phyloP scores from a whole-genome alignment of 176 grass and related monocot species.

The Ampelocalamus luodianensis region DNA sequence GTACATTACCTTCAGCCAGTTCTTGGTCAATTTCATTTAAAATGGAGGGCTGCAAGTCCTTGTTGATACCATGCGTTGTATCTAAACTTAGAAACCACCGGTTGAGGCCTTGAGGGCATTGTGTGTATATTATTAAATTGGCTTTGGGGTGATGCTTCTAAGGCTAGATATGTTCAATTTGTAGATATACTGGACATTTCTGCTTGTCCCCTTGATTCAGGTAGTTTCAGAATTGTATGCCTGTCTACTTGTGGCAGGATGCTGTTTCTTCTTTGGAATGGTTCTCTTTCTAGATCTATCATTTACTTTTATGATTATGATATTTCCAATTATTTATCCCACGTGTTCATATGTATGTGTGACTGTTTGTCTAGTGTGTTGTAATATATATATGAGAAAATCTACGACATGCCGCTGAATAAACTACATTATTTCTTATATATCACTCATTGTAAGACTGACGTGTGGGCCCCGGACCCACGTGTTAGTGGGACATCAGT shows the following conservation, averaged over 20 bases:
- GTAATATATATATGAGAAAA: not conserved
- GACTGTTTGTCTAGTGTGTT: not conserved
- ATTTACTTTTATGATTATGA: not conserved
- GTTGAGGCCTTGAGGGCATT: not conserved
- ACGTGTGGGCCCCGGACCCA: too few species aligned
- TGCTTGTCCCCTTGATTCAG: not conserved
- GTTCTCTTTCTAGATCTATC: slow-evolving; percentile 15
- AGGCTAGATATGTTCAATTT: slow-evolving; percentile 17
- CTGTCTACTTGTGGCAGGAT: slow-evolving; percentile 20
- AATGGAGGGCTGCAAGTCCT: not conserved
- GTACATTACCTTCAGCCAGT: not conserved
- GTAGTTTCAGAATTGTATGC: slow-evolving; percentile 24
- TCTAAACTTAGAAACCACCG: slow-evolving; percentile 23
- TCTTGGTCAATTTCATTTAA: slow-evolving; percentile 18
- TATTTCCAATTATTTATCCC: not conserved
- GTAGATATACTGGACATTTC: slow-evolving; percentile 1
- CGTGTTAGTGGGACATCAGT: too few species aligned
- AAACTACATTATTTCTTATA: too few species aligned
- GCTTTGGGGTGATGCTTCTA: not conserved
- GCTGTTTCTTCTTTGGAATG: not conserved
- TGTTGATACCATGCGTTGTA: not conserved
- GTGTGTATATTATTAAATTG: not conserved
- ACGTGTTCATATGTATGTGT: not conserved
- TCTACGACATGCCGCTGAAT: too few species aligned
- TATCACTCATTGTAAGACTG: too few species aligned